Evolutionary conservation across 352 stramenopile genomes (phyloP), one percentile per base, ranked within the genome.

Genomic region (Globisporangium carolinianum): DNA sequence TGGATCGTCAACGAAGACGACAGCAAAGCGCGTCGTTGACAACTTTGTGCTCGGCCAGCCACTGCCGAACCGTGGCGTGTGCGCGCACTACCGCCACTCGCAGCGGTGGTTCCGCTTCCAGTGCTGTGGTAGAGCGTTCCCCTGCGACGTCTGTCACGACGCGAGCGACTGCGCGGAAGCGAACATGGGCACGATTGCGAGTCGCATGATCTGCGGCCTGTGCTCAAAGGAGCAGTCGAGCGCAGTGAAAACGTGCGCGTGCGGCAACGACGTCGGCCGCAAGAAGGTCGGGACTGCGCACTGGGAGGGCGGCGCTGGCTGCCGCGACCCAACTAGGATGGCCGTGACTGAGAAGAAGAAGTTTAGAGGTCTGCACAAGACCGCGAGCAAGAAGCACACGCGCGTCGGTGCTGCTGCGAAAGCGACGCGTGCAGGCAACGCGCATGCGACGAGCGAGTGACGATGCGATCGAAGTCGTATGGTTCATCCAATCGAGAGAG

Each of bases 61-160:
- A 15, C 54, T 94, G 58, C 84, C 84, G 24, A 72, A 71, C 50
- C 85, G 88, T 46, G 84, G 84, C 51, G 66, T 57, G 39, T 94
- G 84, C 37, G 73, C 87, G 14, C 84, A 94, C 65, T 94, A 92
- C 60, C 80, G 79, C 51, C 76, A 90, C 57, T 94, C 84, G 46
- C 61, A 76, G 14, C 82, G 84, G 5, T 94, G 84, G 84, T 91
- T 94, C 63, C 75, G 82, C 18, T 94, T 94, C 62, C 84, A 91
- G 56, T 94, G 84, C 68, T 94, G 84, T 47, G 83, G 83, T 18
- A 91, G 90, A 55, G 72, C 74, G 10, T 90, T 91, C 54, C 75
- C 82, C 0, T 94, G 84, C 51, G 84, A 94, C 58, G 80, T 92
- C 18, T 94, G 84, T 53, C 84, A 94, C 58, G 79, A 88, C 53